These are phyloP conservation scores for Blastocladiella britannica DNA, from an alignment of 192 early-diverging fungal genomes.

Conservation along the genomic window DNA sequence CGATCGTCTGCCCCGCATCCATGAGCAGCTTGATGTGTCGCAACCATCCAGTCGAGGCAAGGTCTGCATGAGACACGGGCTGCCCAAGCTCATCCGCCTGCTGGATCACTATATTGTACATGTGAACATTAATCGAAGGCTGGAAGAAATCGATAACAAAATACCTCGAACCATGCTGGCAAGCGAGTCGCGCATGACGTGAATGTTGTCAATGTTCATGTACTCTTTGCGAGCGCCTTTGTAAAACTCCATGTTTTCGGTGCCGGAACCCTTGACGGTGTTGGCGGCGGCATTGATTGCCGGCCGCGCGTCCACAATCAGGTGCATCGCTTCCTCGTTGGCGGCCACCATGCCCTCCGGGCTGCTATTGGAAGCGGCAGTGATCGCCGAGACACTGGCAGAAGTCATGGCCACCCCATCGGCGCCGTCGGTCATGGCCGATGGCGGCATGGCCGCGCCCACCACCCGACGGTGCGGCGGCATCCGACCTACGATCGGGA, in stretches of 20 bases:
- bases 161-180: constrained; percentile 62
- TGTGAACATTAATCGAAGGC: neutral
- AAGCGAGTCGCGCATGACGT: constrained; percentile 84
- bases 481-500: too few species aligned
- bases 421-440: too few species aligned
- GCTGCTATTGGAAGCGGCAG: too few species aligned
- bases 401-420: too few species aligned
- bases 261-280: constrained; percentile 77
- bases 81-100: constrained; percentile 19
- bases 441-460: too few species aligned
- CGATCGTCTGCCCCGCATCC: constrained; percentile 57
- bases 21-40: constrained; percentile 64
- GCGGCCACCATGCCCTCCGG: too few species aligned
- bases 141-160: neutral
- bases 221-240: constrained; percentile 63
- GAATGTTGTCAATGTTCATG: constrained; percentile 93
- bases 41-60: constrained; percentile 68
- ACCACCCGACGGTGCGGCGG: too few species aligned
- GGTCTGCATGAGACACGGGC: constrained; percentile 22
- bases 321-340: constrained; percentile 30
- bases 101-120: constrained; percentile 21
- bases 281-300: constrained; percentile 85
- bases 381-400: too few species aligned
- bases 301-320: constrained; percentile 91
- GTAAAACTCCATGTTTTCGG: constrained; percentile 89